A percentile compares a stretch with the other conserved stretches of the same genome.
phyloP scores from a whole-genome alignment of 2,329 filamentous ascomycete genomes.

The Monilinia fructicola region DNA sequence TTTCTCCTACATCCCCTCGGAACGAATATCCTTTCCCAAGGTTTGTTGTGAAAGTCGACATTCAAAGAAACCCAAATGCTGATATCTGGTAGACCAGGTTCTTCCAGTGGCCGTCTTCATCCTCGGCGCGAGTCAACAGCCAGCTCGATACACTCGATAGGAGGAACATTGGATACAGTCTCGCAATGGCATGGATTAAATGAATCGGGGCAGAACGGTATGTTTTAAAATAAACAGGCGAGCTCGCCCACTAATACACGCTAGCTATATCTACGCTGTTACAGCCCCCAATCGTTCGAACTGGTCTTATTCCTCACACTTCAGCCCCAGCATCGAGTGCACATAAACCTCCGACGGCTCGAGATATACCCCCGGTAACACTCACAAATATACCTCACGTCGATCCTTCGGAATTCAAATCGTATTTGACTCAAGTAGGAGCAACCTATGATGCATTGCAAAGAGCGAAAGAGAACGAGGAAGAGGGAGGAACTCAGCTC shows the following conservation, averaged over 20 bases:
- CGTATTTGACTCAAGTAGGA: slow-evolving; percentile 83
- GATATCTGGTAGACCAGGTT: slow-evolving; percentile 35
- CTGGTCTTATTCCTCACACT: slow-evolving; percentile 78
- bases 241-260: slow-evolving; percentile 23
- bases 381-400: slow-evolving; percentile 85
- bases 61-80: slow-evolving; percentile 49
- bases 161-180: slow-evolving; percentile 76
- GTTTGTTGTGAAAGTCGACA: slow-evolving; percentile 36
- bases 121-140: slow-evolving; percentile 77
- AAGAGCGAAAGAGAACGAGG: slow-evolving; percentile 74
- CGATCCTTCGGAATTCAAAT: slow-evolving; percentile 74
- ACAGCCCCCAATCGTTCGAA: slow-evolving; percentile 84
- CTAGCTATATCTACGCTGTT: slow-evolving; percentile 90
- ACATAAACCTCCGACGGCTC: slow-evolving; percentile 78
- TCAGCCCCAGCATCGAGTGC: slow-evolving; percentile 66
- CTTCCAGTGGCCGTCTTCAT: slow-evolving; percentile 44
- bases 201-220: slow-evolving; percentile 84
- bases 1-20: slow-evolving; percentile 44
- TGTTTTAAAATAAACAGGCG: slow-evolving; percentile 26
- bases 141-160: slow-evolving; percentile 85
- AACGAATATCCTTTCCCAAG: slow-evolving; percentile 56
- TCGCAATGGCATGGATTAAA: slow-evolving; percentile 56
- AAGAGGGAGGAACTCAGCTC: slow-evolving; percentile 52
- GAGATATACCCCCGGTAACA: slow-evolving; percentile 90
- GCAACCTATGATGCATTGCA: slow-evolving; percentile 86